Evolutionary conservation across 257 asterid species (phyloP).

Genomic region (Misopates orontium): DNA sequence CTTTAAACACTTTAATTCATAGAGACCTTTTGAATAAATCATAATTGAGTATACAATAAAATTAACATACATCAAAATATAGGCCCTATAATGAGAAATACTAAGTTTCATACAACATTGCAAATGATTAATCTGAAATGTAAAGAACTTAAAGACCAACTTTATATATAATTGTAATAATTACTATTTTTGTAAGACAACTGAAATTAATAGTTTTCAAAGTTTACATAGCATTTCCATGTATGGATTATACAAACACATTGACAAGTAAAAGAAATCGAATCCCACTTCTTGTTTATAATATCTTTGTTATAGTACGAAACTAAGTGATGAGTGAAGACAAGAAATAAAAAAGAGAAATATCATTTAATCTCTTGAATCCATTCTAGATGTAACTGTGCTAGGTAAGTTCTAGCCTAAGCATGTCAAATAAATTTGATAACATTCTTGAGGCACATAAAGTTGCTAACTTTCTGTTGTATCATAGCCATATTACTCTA

Average conservation of each 20-base stretch:
- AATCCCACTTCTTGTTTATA: slow-evolving; percentile 11
- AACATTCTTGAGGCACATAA: neutral
- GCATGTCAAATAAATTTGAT: neutral
- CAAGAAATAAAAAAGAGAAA: neutral
- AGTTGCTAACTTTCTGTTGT: neutral
- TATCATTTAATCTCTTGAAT: neutral
- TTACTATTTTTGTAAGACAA: neutral
- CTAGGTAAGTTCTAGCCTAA: neutral
- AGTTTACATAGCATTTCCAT: slow-evolving; percentile 3
- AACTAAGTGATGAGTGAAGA: neutral
- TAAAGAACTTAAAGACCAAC: no score
- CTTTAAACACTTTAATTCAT: neutral
- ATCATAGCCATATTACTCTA: neutral
- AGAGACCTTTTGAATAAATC: neutral
- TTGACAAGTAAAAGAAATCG: neutral
- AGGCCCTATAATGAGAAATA: no score
- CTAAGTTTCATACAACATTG: no score
- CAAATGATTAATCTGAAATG: no score
- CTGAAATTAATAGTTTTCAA: neutral
- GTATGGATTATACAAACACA: neutral
- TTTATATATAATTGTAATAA: neutral
- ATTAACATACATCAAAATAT: neutral
- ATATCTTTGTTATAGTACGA: neutral
- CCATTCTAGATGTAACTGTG: neutral
- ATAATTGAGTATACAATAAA: neutral